These are phyloP conservation scores for Ceratobasidium sp. DNA, from an alignment of 1,284 basidiomycete genomes.

Conservation along the genomic window DNA sequence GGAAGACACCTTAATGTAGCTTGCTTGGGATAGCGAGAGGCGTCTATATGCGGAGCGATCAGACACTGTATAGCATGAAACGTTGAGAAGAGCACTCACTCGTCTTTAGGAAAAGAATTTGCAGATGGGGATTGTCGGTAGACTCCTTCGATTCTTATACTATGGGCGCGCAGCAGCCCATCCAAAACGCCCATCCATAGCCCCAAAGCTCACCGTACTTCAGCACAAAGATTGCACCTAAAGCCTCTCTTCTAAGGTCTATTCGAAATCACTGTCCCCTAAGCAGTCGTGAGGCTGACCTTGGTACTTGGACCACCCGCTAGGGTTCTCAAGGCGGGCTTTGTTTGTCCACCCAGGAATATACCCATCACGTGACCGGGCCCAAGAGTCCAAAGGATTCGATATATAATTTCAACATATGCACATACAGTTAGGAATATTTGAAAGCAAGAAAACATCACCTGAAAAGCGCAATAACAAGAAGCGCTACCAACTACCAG, in stretches of 20 bases:
- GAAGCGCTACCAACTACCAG: conserved; percentile 21
- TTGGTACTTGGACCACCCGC: not conserved
- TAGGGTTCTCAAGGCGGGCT: not conserved
- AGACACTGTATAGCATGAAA: conserved; percentile 8
- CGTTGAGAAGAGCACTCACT: not conserved
- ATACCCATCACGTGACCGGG: not conserved
- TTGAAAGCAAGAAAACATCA: conserved; percentile 22
- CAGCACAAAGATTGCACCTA: not conserved
- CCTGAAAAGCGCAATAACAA: conserved; percentile 5
- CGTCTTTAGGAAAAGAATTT: not conserved
- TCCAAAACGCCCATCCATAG: not conserved
- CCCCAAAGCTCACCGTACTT: not conserved
- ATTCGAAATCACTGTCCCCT: not conserved
- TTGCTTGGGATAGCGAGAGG: conserved; percentile 12
- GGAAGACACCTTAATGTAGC: not conserved
- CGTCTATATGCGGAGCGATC: conserved; percentile 25
- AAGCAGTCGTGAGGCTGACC: conserved; percentile 12
- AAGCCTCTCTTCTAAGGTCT: conserved; percentile 12
- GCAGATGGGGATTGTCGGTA: not conserved
- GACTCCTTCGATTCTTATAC: conserved; percentile 4
- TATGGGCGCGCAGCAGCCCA: not conserved
- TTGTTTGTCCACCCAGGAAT: not conserved
- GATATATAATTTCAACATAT: conserved; percentile 37
- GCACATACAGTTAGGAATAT: conserved; percentile 42
- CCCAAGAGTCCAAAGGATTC: not conserved